phyloP scores from a whole-genome alignment of 2,329 filamentous ascomycete genomes.

The Ophiostoma triangulosporum region DNA sequence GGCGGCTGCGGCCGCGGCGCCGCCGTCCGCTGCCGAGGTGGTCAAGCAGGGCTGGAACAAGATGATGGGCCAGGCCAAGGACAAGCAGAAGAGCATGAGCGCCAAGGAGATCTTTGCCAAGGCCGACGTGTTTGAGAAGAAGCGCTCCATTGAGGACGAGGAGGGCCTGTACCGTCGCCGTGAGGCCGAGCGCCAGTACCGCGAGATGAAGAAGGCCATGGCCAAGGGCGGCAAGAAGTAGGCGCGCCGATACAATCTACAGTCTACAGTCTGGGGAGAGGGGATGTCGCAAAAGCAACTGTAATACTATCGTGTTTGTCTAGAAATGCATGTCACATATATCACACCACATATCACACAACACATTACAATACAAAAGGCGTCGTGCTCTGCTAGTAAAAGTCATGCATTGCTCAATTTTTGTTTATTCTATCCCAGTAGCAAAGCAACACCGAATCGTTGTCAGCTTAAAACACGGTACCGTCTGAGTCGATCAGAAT shows the following conservation, averaged over 20 bases:
- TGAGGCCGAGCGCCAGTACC: constrained; percentile 14
- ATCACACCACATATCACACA: neutral
- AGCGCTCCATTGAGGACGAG: constrained; percentile 46
- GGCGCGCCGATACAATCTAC: neutral
- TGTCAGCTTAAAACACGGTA: constrained; percentile 63
- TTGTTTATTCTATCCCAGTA: too few relatives aligned
- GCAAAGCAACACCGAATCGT: too few relatives aligned
- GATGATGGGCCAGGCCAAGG: constrained; percentile 14
- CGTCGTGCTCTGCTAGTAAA: too few relatives aligned
- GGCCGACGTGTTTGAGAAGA: constrained; percentile 28
- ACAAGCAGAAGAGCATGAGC: constrained; percentile 9
- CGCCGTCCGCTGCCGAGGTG: constrained; percentile 9
- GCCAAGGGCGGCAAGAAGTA: neutral
- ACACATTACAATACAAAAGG: too few relatives aligned
- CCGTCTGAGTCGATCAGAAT: constrained; percentile 95
- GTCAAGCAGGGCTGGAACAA: constrained; percentile 14
- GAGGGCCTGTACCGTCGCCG: constrained; percentile 14
- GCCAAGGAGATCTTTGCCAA: constrained; percentile 7
- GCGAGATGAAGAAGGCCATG: constrained; percentile 12
- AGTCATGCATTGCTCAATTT: too few relatives aligned
- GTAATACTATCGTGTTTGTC: neutral
- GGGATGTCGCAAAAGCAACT: neutral
- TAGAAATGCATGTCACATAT: neutral
- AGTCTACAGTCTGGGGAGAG: neutral
- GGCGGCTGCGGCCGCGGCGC: constrained; percentile 9